Base-by-base conservation (phyloP, 306 rosid genomes). In the Casuarina cunninghamiana region DNA sequence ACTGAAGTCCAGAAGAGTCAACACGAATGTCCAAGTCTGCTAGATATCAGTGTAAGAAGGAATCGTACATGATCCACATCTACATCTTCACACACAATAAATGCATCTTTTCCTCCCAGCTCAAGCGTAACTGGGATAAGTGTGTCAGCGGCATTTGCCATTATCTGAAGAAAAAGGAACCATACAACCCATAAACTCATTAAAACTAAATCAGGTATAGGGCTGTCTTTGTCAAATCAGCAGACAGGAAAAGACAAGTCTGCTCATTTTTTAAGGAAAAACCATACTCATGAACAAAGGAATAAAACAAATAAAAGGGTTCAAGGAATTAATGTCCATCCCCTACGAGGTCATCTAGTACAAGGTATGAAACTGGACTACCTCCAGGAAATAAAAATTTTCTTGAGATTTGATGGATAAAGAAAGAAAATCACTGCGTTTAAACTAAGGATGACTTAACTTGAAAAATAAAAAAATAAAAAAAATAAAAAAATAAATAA, bases 21-120 rank as follows among this genome's bases (percentile, higher is more conserved):
- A 45, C 39, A 37, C 60, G 73, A 80, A 71, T 44, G 42, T 71
- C 76, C 69, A 79, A 74, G 76, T 10, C 70, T 46, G 65, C 69
- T 55, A 63, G 69, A 70, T 63, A 71, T 43, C 72, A 21, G 71
- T 21, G 74, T 15, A 8, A 62, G 73, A 79, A 79, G 77, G n/a
- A 72, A 69, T 44, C 92, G 77, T 91, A 93, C 99, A 61, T 79
- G 93, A 61, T 96, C 93, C 89, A 91, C 89, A 88, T 96, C 97
- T 73, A 78, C 96, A 78, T 96, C 98, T 38, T 96, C 96, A 57
- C 98, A 96, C 66, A 96, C 96, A 74, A 96, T 90, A 86, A 96
- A 96, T 80, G 97, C 90, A 87, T 93, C 98, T 92, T 96, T 96
- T 79, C 99, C 99, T 62, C 99, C 99, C 84, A 96, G 93, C 91